Evolutionary conservation across 2,329 filamentous ascomycete species (phyloP).

Genomic region (Hypoxylon sp.): DNA sequence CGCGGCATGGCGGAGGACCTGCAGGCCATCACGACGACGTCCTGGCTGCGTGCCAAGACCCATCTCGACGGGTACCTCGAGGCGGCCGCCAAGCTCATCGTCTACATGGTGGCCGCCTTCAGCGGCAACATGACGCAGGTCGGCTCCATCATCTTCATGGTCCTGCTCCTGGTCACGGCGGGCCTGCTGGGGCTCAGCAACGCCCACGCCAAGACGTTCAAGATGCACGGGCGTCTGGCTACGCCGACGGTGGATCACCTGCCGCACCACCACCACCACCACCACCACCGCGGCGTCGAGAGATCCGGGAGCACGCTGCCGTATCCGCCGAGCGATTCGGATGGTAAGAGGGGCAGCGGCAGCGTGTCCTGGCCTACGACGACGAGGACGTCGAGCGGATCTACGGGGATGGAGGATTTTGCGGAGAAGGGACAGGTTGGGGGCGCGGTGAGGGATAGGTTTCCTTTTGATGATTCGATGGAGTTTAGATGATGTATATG

Average conservation of each 20-base stretch:
- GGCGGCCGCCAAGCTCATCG: constrained; percentile 68
- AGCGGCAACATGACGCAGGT: constrained; percentile 69
- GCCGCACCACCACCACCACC: constrained; percentile 20
- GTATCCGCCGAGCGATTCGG: constrained; percentile 46
- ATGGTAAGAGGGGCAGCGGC: constrained; percentile 42
- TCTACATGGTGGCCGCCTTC: constrained; percentile 70
- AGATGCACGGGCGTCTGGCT: constrained; percentile 66
- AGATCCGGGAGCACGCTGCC: constrained; percentile 29
- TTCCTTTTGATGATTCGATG: constrained; percentile 43
- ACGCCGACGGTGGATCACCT: constrained; percentile 54
- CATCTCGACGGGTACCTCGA: constrained; percentile 66
- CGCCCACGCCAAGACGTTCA: constrained; percentile 61
- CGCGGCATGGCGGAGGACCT: constrained; percentile 69
- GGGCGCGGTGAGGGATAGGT: constrained; percentile 38
- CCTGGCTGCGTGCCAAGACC: constrained; percentile 69
- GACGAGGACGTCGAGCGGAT: constrained; percentile 44
- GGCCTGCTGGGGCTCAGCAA: constrained; percentile 70
- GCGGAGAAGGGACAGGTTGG: constrained; percentile 50
- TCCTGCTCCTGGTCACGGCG: constrained; percentile 66
- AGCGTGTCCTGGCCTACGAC: constrained; percentile 45
- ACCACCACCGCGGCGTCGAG: neutral
- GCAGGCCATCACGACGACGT: constrained; percentile 70
- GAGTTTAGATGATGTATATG: constrained; percentile 29
- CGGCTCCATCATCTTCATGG: constrained; percentile 66
- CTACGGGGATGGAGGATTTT: constrained; percentile 49